phyloP scores from a whole-genome alignment of 2,329 filamentous ascomycete genomes.

The Fusarium keratoplasticum region DNA sequence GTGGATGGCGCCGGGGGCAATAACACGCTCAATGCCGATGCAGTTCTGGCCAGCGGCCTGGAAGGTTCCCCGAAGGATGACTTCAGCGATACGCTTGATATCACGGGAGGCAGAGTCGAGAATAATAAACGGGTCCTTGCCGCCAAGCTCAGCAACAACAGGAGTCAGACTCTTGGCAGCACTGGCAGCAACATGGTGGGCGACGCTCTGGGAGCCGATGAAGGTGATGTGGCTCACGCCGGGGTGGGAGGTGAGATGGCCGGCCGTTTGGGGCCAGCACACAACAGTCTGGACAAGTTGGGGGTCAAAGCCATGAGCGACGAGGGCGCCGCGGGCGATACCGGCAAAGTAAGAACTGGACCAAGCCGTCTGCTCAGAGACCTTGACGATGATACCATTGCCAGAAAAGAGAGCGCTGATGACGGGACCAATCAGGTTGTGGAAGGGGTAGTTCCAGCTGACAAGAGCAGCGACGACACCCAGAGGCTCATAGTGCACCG shows the following conservation, averaged over 20 bases:
- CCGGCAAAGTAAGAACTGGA: conserved; percentile 84
- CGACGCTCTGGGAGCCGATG: conserved; percentile 89
- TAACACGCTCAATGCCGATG: conserved; percentile 94
- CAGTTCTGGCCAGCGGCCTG: conserved; percentile 98
- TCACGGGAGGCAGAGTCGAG: conserved; percentile 79
- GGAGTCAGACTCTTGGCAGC: conserved; percentile 90
- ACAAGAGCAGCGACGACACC: conserved; percentile 94
- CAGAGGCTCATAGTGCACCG: conserved; percentile 89
- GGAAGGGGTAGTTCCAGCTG: conserved; percentile 97
- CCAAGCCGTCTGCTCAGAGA: conserved; percentile 96
- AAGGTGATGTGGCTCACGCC: conserved; percentile 92
- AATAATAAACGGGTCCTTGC: conserved; percentile 92
- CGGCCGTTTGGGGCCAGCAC: conserved; percentile 88
- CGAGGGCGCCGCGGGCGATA: conserved; percentile 82
- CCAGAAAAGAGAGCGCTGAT: conserved; percentile 92
- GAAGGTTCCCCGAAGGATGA: conserved; percentile 92
- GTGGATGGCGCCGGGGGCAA: conserved; percentile 83
- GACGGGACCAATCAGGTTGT: conserved; percentile 92
- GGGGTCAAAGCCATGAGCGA: conserved; percentile 84
- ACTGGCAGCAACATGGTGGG: conserved; percentile 86
- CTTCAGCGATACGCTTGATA: conserved; percentile 79
- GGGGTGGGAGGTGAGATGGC: conserved; percentile 85
- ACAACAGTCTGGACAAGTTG: conserved; percentile 85
- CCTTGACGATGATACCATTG: conserved; percentile 93
- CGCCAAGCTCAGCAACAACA: conserved; percentile 90